These are phyloP conservation scores for Linderniella brevidens DNA, from an alignment of 257 asterid species.

Conservation along the genomic window DNA sequence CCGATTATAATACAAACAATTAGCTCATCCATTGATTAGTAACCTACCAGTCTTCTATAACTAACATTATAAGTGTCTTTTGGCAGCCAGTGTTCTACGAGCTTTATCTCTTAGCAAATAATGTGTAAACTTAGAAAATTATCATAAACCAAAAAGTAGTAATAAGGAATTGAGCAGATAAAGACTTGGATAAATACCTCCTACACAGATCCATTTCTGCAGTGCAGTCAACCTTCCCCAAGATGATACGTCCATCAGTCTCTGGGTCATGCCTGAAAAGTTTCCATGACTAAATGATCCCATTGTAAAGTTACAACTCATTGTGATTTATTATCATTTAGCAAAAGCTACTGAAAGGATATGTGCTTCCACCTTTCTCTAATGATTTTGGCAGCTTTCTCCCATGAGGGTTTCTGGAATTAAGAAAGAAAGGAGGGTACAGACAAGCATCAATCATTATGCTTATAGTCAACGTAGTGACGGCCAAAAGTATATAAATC, in stretches of 20 bases:
- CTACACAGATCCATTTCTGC: slow-evolving; percentile 62
- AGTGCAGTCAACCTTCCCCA: slow-evolving; percentile 92
- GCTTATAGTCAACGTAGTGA: not conserved
- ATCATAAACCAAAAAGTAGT: slow-evolving; percentile 2
- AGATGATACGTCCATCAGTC: slow-evolving; percentile 67
- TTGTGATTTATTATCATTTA: no score
- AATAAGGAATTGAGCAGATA: not conserved
- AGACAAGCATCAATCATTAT: not conserved
- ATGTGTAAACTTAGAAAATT: not conserved
- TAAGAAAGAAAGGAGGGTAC: slow-evolving; percentile 9
- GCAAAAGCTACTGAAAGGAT: slow-evolving; percentile 3
- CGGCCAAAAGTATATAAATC: slow-evolving; percentile 10
- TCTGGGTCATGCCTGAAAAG: slow-evolving; percentile 61
- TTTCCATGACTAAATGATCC: slow-evolving; percentile 13
- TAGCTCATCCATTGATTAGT: no score
- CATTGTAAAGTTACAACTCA: no score
- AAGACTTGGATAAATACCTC: slow-evolving; percentile 28
- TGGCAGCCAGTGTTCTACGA: no score
- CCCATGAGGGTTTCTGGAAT: slow-evolving; percentile 95
- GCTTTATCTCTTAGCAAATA: no score
- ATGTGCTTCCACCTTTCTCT: slow-evolving; percentile 47
- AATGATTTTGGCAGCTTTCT: slow-evolving; percentile 80
- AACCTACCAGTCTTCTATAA: no score
- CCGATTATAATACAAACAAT: no score
- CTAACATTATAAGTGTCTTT: no score